Percentiles rank a stretch among this genome's conserved stretches.
Conservation (phyloP, 768 basidiomycete species). For the Kwoniella bestiolae region DNA sequence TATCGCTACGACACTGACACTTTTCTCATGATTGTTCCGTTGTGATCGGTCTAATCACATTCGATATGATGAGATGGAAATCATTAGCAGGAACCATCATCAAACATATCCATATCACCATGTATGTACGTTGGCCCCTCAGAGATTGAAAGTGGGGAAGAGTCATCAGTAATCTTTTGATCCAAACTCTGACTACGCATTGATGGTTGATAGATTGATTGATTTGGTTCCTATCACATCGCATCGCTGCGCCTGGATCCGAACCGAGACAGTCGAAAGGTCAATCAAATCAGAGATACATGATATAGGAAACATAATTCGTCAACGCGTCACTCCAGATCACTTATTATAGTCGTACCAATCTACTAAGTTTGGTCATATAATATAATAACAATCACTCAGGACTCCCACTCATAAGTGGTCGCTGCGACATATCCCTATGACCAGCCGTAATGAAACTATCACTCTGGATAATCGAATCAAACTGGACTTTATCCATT, state of each 20-base stretch:
- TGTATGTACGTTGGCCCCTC: too few relatives aligned
- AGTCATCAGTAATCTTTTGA: background rate
- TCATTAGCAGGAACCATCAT: background rate
- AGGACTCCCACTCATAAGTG: constrained; percentile 17
- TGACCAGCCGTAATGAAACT: constrained; percentile 16
- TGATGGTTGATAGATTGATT: background rate
- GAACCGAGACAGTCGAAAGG: background rate
- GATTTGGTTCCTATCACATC: background rate
- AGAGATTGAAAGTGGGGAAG: background rate
- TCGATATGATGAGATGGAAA: background rate
- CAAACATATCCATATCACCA: too few relatives aligned
- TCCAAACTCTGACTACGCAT: background rate
- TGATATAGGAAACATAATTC: background rate
- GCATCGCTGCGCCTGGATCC: background rate
- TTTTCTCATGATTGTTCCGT: background rate
- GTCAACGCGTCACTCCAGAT: too few relatives aligned
- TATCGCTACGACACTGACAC: background rate
- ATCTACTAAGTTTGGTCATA: too few relatives aligned
- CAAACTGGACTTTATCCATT: constrained; percentile 46
- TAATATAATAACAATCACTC: too few relatives aligned
- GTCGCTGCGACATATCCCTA: constrained; percentile 34
- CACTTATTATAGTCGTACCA: too few relatives aligned
- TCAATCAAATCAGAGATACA: background rate
- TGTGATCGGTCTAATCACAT: background rate
- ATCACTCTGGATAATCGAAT: constrained; percentile 23